These are phyloP conservation scores for thale cress (Arabidopsis thaliana) DNA, from an alignment of 345 rosid species.

Conservation along the genomic window TAIR10.1 NC_003076.8:7201001-7201500, in stretches of 20 bases:
- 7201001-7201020: constrained; percentile 72
- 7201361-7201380: constrained; percentile 98
- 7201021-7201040: constrained; percentile 33
- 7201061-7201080: not conserved
- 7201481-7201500: constrained; percentile 39
- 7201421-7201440: constrained; percentile 41
- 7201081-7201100: constrained; percentile 67
- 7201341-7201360: constrained; percentile 81
- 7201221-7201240: constrained; percentile 8
- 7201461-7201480: constrained; percentile 48
- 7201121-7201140: constrained; percentile 75
- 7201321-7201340: constrained; percentile 51
- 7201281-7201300: constrained; percentile 17
- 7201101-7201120: constrained; percentile 93
- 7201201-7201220: constrained; percentile 22
- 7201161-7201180: constrained; percentile 52
- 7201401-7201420: constrained; percentile 52
- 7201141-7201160: constrained; percentile 87
- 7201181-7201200: constrained; percentile 28
- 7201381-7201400: constrained; percentile 69
- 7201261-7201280: constrained; percentile 17
- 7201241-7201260: constrained; percentile 8
- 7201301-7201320: constrained; percentile 64
- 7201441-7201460: constrained; percentile 35
- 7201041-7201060: constrained; percentile 31